Base-by-base conservation (phyloP, 169 alveolate genomes). In the Cryptosporidium baileyi region DNA sequence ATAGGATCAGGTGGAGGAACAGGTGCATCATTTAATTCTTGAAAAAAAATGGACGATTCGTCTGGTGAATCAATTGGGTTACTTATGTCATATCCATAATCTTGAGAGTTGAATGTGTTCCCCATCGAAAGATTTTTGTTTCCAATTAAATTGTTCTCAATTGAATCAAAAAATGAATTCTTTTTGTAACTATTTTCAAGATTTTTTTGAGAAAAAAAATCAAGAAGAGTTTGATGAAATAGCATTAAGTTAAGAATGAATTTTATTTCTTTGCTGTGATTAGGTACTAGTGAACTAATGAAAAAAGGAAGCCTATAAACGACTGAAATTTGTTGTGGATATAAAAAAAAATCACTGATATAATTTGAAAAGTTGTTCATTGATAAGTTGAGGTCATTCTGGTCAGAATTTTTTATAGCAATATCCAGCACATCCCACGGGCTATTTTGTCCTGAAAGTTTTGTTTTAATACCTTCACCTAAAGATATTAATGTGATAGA, bases 381-480 rank as follows among this genome's bases (percentile, higher is more conserved):
- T 1, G 49, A 51, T 38, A 36, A 51, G 17, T 38, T 40, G 1
- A 52, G 28, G 8, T 28, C 59, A 15, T 0, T 15, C 2, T 17
- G n/a, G 1, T 24, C 19, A 4, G 22, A 26, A 5, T 17, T 30
- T 3, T 38, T 74, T 32, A 74, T 52, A 26, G 40, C 34, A n/a
- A 54, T 32, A 13, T 74, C 82, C n/a, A 74, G 17, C 17, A 24
- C 67, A 38, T 74, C 57, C 82, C 82, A 74, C 22, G 82, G 82
- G n/a, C n/a, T 30, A 28, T n/a, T 44, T 32, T 74, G 82, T 26
- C 82, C 82, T n/a, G 82, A 74, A 57, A 74, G 40, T n/a, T 59
- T 74, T n/a, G 82, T 52, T 74, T 74, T 74, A 19, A 74, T 34
- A 24, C 82, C 82, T 57, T 74, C 82, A 8, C 82, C 82, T 6